These are phyloP conservation scores for Penicillium sp. DNA, from an alignment of 2,329 filamentous ascomycete species.

Conservation along the genomic window DNA sequence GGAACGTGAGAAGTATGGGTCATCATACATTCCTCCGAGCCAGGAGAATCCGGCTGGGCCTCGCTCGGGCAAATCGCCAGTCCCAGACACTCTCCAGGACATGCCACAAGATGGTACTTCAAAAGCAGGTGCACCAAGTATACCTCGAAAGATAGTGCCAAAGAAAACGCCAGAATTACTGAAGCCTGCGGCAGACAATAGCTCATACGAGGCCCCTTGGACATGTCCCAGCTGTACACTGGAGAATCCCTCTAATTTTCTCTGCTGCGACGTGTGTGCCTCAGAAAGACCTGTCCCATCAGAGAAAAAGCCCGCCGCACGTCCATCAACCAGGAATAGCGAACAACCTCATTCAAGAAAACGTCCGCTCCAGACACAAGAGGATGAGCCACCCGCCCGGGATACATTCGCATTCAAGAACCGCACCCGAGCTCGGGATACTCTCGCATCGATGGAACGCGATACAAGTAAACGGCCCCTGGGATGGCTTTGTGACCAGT, in stretches of 20 bases:
- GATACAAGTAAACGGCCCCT: constrained; percentile 52
- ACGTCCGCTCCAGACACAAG: constrained; percentile 17
- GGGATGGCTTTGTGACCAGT: constrained; percentile 63
- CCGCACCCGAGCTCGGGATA: constrained; percentile 40
- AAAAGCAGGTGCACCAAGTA: background rate
- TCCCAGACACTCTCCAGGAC: constrained; percentile 38
- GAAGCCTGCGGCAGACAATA: constrained; percentile 31
- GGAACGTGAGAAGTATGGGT: constrained; percentile 63
- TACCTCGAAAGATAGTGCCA: background rate
- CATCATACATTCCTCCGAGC: constrained; percentile 58
- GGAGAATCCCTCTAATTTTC: constrained; percentile 62
- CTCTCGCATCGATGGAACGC: constrained; percentile 42
- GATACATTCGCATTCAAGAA: constrained; percentile 34
- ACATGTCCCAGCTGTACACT: constrained; percentile 65
- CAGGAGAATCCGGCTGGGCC: constrained; percentile 57
- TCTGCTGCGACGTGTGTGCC: constrained; percentile 65
- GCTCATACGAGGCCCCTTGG: constrained; percentile 54
- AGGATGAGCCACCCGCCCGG: constrained; percentile 13
- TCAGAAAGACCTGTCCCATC: constrained; percentile 54
- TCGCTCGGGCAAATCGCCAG: constrained; percentile 40
- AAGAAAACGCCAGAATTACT: constrained; percentile 11
- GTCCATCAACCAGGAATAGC: background rate
- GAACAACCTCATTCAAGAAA: constrained; percentile 25
- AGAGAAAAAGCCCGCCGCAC: constrained; percentile 17
- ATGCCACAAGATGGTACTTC: constrained; percentile 12